phyloP scores from a whole-genome alignment of 345 rosid genomes.

The Citropsis articulata region DNA sequence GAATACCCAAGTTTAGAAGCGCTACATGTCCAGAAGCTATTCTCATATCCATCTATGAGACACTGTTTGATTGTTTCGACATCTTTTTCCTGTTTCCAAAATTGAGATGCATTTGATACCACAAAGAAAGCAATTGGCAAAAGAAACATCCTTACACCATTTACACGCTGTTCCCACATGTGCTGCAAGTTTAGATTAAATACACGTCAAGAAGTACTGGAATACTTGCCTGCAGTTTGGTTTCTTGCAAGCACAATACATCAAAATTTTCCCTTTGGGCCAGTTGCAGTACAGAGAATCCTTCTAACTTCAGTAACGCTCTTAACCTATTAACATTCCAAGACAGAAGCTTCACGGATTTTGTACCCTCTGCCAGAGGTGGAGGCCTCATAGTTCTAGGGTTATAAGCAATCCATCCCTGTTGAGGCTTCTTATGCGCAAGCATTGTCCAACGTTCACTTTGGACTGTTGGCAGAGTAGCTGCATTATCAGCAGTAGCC shows the following conservation, averaged over 20 bases:
- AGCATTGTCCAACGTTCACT: slow-evolving; percentile 87
- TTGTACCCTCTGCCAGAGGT: slow-evolving; percentile 42
- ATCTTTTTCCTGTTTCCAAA: slow-evolving; percentile 71
- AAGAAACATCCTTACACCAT: background rate
- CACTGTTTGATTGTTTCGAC: slow-evolving; percentile 59
- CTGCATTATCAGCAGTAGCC: slow-evolving; percentile 21
- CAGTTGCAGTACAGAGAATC: slow-evolving; percentile 75
- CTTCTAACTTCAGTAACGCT: slow-evolving; percentile 67
- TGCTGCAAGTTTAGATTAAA: background rate
- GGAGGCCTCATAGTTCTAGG: slow-evolving; percentile 78
- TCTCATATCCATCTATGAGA: slow-evolving; percentile 70
- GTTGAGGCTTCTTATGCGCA: slow-evolving; percentile 90
- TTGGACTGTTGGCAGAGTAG: slow-evolving; percentile 18
- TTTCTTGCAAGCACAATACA: slow-evolving; percentile 90
- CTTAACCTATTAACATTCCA: slow-evolving; percentile 97
- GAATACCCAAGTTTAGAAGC: slow-evolving; percentile 90
- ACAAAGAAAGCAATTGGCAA: background rate
- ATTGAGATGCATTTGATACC: background rate
- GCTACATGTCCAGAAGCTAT: slow-evolving; percentile 94
- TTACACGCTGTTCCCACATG: background rate
- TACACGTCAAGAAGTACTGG: background rate
- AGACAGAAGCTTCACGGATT: slow-evolving; percentile 66
- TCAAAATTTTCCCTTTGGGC: slow-evolving; percentile 84
- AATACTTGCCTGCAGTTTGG: slow-evolving; percentile 73
- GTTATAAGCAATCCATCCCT: slow-evolving; percentile 78